Base-by-base conservation (phyloP, 768 basidiomycete species). In the Auriscalpium orientale region DNA sequence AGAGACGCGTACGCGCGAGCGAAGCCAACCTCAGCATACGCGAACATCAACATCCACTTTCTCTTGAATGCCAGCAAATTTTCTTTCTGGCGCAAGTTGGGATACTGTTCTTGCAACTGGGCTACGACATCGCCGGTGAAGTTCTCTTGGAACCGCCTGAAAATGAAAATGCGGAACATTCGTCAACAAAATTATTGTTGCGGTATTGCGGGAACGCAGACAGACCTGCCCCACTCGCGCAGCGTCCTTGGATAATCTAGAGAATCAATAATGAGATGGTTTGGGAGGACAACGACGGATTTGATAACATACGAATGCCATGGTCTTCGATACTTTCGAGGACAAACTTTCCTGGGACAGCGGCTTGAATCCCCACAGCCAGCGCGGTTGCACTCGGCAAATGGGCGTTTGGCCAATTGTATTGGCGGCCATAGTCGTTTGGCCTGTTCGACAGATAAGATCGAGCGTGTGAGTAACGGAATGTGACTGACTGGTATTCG, bases 331-430 rank as follows among this genome's bases (percentile, higher is more conserved):
- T 36, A 34, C 44, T 60, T n/a, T 66, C 51, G 13, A 69, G 50
- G 11, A 54, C 55, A 45, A 68, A 61, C 8, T 52, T 49, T 1
- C 69, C 68, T 6, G 45, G 59, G 10, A 58, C 55, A 2, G 64
- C 63, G 1, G 47, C 49, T 20, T 65, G 54, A 5, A 60, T 55
- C 2, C 57, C 56, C 12, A 34, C 36, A 20, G 58, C 37, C n/a
- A 71, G 53, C 8, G 56, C 51, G 9, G 63, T 65, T 5, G 65
- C 50, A 33, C 64, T 62, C 0, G 68, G 69, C 15, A 54, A 38
- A 45, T 53, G 51, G 21, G 18, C 36, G 55, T 70, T 66, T 6
- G 68, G 68, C 69, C 69, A 70, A 28, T 67, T 65, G 54, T 70
- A 70, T 12, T 61, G 54, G 9, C 69, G 61, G 4, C 59, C 63